phyloP scores from a whole-genome alignment of 1,284 basidiomycete species.

The Testicularia cyperi region DNA sequence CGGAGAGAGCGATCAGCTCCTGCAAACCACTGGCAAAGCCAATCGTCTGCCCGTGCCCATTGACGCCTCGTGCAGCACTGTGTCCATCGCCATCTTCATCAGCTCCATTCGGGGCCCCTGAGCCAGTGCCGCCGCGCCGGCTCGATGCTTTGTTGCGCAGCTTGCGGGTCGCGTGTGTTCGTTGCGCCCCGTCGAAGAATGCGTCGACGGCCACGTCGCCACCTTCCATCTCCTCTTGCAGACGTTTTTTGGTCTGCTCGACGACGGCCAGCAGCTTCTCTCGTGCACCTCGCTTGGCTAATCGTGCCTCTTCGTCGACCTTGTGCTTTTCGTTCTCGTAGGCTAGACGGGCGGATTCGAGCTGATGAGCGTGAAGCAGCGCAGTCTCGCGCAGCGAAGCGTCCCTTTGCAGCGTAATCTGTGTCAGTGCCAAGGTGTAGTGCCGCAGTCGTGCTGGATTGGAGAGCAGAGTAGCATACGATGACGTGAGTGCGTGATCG shows the following conservation, averaged over 20 bases:
- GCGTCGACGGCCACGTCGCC: slow-evolving; percentile 53
- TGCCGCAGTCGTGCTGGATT: slow-evolving; percentile 47
- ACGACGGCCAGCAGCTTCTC: slow-evolving; percentile 55
- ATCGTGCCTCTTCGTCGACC: slow-evolving; percentile 53
- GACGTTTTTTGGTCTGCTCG: slow-evolving; percentile 51
- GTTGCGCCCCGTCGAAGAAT: slow-evolving; percentile 46
- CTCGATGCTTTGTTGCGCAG: slow-evolving; percentile 53
- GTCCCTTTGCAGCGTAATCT: slow-evolving; percentile 47
- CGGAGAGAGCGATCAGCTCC: slow-evolving; percentile 40
- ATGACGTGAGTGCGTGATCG: slow-evolving; percentile 44
- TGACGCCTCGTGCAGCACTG: slow-evolving; percentile 7
- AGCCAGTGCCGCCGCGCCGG: slow-evolving; percentile 10
- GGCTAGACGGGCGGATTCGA: slow-evolving; percentile 45
- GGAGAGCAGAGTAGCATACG: slow-evolving; percentile 49
- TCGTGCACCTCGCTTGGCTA: slow-evolving; percentile 49
- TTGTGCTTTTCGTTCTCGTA: slow-evolving; percentile 49
- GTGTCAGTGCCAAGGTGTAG: slow-evolving; percentile 50
- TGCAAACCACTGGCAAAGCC: slow-evolving; percentile 38
- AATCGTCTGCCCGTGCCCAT: slow-evolving; percentile 2
- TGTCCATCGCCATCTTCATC: slow-evolving; percentile 27
- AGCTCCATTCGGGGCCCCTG: slow-evolving; percentile 1
- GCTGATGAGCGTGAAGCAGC: slow-evolving; percentile 52
- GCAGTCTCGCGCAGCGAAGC: slow-evolving; percentile 45
- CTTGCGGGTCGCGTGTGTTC: slow-evolving; percentile 58
- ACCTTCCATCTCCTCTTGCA: slow-evolving; percentile 56